phyloP scores from a whole-genome alignment of 495 filamentous ascomycete species.

The Aspergillus affinis region DNA sequence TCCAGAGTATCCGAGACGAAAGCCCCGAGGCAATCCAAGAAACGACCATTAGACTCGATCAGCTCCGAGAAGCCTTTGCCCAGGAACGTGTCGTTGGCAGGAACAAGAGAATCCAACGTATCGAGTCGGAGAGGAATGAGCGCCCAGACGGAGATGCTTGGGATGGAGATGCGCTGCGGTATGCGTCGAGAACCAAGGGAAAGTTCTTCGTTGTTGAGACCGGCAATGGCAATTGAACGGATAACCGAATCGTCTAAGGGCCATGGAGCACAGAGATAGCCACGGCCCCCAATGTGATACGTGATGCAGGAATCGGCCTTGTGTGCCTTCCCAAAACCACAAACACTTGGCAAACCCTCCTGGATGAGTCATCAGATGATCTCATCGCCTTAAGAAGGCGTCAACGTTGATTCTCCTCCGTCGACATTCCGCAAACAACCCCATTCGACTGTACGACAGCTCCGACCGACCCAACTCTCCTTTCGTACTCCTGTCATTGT shows the following conservation, averaged over 20 bases:
- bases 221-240: slow-evolving; percentile 16
- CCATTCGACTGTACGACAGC: not conserved
- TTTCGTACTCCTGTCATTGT: not conserved
- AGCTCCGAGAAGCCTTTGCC: slow-evolving; percentile 50
- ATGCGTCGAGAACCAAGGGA: slow-evolving; percentile 64
- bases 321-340: slow-evolving; percentile 6
- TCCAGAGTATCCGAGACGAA: slow-evolving; percentile 82
- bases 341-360: slow-evolving; percentile 5
- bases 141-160: slow-evolving; percentile 41
- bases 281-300: not conserved
- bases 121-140: slow-evolving; percentile 28
- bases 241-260: not conserved
- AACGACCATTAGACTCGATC: slow-evolving; percentile 51
- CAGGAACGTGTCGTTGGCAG: slow-evolving; percentile 55
- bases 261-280: not conserved
- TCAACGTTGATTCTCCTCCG: slow-evolving; percentile 10
- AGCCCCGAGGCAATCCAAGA: slow-evolving; percentile 54
- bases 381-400: slow-evolving; percentile 10
- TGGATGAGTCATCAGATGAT: slow-evolving; percentile 21
- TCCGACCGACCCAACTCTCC: not conserved
- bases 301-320: slow-evolving; percentile 8
- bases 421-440: not conserved
- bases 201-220: slow-evolving; percentile 81
- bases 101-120: slow-evolving; percentile 44
- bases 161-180: slow-evolving; percentile 68